Evolutionary conservation across 2,329 filamentous ascomycete species (phyloP).

Genomic region (Dothiorella sarmentorum): DNA sequence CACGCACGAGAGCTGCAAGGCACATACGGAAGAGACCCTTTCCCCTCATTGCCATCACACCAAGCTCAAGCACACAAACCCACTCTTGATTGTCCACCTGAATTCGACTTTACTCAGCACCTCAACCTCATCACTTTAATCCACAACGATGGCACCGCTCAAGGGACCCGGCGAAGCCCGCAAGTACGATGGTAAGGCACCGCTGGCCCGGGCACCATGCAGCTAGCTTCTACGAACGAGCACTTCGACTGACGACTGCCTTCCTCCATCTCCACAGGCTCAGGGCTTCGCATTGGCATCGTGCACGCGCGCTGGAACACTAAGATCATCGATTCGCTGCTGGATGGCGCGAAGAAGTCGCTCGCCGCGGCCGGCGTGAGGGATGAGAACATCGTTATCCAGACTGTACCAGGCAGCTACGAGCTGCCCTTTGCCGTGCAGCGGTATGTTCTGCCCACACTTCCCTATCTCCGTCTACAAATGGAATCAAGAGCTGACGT

Average conservation of each 20-base stretch:
- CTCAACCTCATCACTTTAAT: neutral
- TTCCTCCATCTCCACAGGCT: slow-evolving; percentile 52
- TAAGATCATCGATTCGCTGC: slow-evolving; percentile 78
- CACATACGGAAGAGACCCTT: slow-evolving; percentile 4
- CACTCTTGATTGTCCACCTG: neutral
- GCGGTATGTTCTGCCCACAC: slow-evolving; percentile 54
- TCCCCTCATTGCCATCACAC: slow-evolving; percentile 12
- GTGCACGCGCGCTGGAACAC: slow-evolving; percentile 95
- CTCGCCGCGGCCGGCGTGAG: slow-evolving; percentile 76
- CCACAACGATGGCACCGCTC: slow-evolving; percentile 29
- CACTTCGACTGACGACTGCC: slow-evolving; percentile 62
- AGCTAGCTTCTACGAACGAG: neutral
- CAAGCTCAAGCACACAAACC: neutral
- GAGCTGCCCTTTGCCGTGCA: slow-evolving; percentile 90
- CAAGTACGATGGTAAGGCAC: slow-evolving; percentile 51
- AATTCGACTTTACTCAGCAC: neutral
- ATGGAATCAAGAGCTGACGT: neutral
- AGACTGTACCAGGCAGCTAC: slow-evolving; percentile 90
- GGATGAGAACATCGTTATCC: slow-evolving; percentile 81
- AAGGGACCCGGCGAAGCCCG: slow-evolving; percentile 62
- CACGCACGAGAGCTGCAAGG: slow-evolving; percentile 1
- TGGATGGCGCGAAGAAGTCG: slow-evolving; percentile 74
- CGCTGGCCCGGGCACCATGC: neutral
- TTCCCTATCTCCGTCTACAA: neutral
- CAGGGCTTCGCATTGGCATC: slow-evolving; percentile 81